Conservation (phyloP, 495 filamentous ascomycete genomes). For the Lineolata rhizophorae region DNA sequence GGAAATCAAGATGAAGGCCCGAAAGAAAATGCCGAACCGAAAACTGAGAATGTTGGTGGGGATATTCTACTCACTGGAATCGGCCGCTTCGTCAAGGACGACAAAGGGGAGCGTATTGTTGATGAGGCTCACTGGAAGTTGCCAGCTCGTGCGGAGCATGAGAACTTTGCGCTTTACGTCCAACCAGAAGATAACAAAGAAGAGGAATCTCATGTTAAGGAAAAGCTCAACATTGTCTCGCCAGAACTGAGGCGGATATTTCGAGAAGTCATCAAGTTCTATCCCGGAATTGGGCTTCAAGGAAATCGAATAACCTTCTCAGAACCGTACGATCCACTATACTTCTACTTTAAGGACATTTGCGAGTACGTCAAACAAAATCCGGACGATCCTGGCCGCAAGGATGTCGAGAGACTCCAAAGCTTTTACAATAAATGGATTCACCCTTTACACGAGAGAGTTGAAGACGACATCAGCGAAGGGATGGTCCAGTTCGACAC, state of each 20-base stretch:
- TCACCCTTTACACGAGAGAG: background rate
- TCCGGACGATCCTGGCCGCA: background rate
- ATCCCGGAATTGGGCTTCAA: background rate
- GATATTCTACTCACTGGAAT: too few species aligned
- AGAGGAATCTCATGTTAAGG: too few species aligned
- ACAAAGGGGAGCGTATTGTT: background rate
- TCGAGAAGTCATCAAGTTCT: background rate
- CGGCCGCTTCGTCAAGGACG: too few species aligned
- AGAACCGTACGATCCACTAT: background rate
- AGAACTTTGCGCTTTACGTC: too few species aligned
- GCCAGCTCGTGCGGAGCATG: too few species aligned
- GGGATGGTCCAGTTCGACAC: background rate
- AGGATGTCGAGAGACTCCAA: background rate
- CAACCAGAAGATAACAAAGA: too few species aligned
- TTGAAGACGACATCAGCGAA: background rate
- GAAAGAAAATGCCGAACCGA: too few species aligned
- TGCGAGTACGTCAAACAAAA: background rate
- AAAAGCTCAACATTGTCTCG: background rate
- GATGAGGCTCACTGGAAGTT: background rate
- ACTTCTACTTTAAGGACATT: background rate
- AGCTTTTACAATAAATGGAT: background rate
- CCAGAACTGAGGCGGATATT: background rate
- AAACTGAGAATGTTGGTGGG: too few species aligned
- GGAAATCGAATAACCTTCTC: background rate
- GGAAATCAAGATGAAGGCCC: too few species aligned